Base-by-base conservation (phyloP, 495 filamentous ascomycete genomes). In the Evernia prunastri region DNA sequence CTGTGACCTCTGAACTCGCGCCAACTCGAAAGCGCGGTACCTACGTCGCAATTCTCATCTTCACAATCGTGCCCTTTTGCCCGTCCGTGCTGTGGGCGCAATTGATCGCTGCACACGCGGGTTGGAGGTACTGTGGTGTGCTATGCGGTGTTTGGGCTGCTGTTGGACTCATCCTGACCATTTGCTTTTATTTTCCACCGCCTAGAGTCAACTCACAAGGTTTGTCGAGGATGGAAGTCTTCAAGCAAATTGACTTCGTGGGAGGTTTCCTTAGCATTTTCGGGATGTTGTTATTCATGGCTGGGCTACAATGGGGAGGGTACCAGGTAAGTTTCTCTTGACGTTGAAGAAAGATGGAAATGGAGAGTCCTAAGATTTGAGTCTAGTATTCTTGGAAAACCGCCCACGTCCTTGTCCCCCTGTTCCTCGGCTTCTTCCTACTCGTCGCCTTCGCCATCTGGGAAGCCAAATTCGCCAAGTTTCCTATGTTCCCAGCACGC, bases 81-180 rank as follows among this genome's bases (percentile, higher is more conserved):
- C 86, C 88, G 0, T 85, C 85, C 0, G 86, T 87, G 3, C 75
- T 91, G 45, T 90, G 81, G 78, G 86, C 81, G 17, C 88, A 91
- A 71, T 74, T 91, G 37, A 88, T 91, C 58, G 79, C 86, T 29
- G 75, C 74, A 17, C 71, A 84, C 47, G 76, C 78, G 18, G 76
- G 72, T 42, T 91, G 87, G 87, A 78, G 88, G 51, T 87, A 86
- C 64, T 81, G 86, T 53, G 84, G 85, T 11, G 75, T 84, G 0
- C 77, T 89, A 35, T 82, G 81, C 54, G 80, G 80, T 15, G 76
- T 80, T 13, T 89, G 86, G 86, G 82, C 79, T 18, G 79, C 81
- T 10, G 72, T 87, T 59, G 87, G 86, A 12, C 72, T 89, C 51
- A 66, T 87, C 59, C 75, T 84, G 66, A 88, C 86, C 0, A 64